Base-by-base conservation (phyloP, 176 grass and related monocot genomes). In the Cymbopogon citratus region DNA sequence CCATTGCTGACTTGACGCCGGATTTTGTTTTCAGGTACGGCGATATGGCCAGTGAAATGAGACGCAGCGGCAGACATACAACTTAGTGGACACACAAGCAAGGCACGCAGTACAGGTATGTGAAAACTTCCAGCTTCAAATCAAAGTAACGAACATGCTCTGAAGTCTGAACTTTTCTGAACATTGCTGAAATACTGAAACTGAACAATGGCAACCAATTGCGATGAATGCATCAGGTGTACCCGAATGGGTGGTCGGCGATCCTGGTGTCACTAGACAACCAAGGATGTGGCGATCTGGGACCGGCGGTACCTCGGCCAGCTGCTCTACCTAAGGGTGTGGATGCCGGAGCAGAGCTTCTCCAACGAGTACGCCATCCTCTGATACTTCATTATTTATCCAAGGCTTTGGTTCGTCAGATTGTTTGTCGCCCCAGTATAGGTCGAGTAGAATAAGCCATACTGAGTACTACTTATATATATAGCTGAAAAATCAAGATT, bases 251-350 rank as follows among this genome's bases (percentile, higher is more conserved):
- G 7, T 39, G 38, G 38, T 39, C 38, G 14, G 95, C 7, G 38
- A 39, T 39, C 38, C 35, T 36, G 38, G 31, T 33, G 31, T 33
- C 31, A 3, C 31, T 33, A 3, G 31, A 33, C 31, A 33, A 33
- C 31, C 31, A 33, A 3, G 31, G 31, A 33, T 33, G 31, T 33
- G 31, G 9, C 40, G 40, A 48, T 48, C 3, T 90, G 92, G 92
- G 91, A 83, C 15, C 71, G 88, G 66, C 92, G 92, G 39, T 97
- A 92, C 87, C 78, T 94, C 3, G 95, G 95, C 12, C 92, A 97
- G 63, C 92, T 94, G 68, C 87, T 97, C 14, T 97, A 97, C 85
- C 71, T 94, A 57, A 87, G 88, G 63, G 95, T 97, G 10, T 97
- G 94, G 94, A 92, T 89, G 0, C 25, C 81, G n/a, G 33, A 89